Base-by-base conservation (phyloP, 257 asterid species). In the Fraxinus americana region DNA sequence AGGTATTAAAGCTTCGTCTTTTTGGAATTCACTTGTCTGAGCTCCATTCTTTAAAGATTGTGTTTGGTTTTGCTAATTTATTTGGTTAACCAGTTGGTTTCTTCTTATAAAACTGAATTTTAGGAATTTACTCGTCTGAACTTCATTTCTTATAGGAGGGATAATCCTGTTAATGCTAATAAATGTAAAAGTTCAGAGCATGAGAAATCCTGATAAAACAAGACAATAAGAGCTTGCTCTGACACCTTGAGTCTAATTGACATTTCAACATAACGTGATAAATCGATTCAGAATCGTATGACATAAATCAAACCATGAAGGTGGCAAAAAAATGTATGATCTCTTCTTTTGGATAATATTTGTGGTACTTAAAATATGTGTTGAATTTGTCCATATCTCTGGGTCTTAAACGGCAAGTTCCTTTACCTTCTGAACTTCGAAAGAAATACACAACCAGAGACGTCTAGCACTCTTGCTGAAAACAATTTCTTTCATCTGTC, bases 1-100 rank as follows among this genome's bases (percentile, higher is more conserved):
- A 96, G 98, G 99, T 96, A 71, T 72, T 72, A 72, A 77, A 32
- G 27, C 72, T 79, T 80, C 77, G 32, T 50, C 77, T 76, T 77
- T 21, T 74, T 72, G 25, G 67, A 17, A 74, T 70, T 72, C 78
- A 71, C 32, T 75, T 43, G 68, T 76, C 66, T 61, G 45, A 75
- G 73, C 34, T 14, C 78, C 77, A 77, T 32, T 36, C 38, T 45
- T 35, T 30, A n/a, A 71, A 72, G 61, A 79, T 41, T 74, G 74
- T 23, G 32, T 41, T 73, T 65, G 35, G 43, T 80, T 75, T 39
- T 39, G 59, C 29, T 45, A 69, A 52, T 71, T 80, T 70, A 14
- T 66, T 78, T 78, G 34, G 57, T 76, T 43, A 75, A 11, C 73
- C 32, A 54, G 72, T 73, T 29, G 45, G 29, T 19, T 21, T 38